A percentile compares a stretch with the other conserved stretches of the same genome.
These are phyloP conservation scores for Verticillium isaacii DNA, from an alignment of 2,329 filamentous ascomycete genomes.

Conservation along the genomic window DNA sequence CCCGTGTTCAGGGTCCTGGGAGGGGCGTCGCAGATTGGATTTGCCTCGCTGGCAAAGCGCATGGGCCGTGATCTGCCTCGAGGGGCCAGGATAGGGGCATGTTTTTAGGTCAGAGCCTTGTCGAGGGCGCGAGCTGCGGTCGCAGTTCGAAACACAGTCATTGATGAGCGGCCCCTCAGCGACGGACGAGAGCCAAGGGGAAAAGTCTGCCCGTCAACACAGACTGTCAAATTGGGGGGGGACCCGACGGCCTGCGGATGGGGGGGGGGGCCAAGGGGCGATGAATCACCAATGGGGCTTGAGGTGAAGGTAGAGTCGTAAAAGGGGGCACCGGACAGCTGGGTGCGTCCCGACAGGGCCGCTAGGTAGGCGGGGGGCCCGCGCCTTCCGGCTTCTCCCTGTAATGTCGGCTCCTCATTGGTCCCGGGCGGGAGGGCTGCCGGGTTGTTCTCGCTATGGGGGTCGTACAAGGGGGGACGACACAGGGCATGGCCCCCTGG, in stretches of 20 bases:
- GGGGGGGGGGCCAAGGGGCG: neutral
- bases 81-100: neutral
- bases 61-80: neutral
- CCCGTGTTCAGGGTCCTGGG: neutral
- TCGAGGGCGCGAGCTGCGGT: neutral
- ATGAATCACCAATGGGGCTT: neutral
- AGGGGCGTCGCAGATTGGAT: neutral
- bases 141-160: neutral
- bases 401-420: neutral
- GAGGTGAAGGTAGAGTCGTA: neutral
- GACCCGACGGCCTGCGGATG: neutral
- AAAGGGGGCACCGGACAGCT: conserved; percentile 1
- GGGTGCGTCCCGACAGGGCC: conserved; percentile 2
- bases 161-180: neutral
- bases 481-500: neutral
- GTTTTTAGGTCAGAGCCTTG: neutral
- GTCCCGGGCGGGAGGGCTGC: neutral
- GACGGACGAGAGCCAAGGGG: neutral
- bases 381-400: conserved; percentile 5
- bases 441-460: conserved; percentile 1
- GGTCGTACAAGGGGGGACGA: neutral
- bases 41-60: neutral
- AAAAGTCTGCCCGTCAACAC: neutral
- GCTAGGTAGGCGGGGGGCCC: neutral
- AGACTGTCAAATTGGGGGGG: neutral